Percentiles rank a stretch among this genome's conserved stretches.
Conservation (phyloP, 768 basidiomycete species). For the Boletus edulis region DNA sequence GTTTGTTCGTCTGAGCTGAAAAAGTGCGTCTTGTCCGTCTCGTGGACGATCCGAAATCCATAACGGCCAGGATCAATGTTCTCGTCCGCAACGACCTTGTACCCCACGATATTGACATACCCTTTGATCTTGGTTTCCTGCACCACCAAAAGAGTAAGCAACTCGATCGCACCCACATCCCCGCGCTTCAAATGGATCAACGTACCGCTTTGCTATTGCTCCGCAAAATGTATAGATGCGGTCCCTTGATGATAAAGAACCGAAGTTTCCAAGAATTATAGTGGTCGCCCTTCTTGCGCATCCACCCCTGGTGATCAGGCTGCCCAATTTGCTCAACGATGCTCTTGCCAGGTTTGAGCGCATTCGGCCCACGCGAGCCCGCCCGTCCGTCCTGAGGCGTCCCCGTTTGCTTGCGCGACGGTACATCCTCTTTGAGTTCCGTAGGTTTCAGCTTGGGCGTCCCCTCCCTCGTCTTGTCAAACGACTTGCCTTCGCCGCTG, state of each 20-base stretch:
- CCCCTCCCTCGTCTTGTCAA: constrained; percentile 16
- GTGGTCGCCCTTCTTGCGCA: constrained; percentile 92
- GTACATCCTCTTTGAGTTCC: constrained; percentile 34
- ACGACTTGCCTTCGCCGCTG: constrained; percentile 16
- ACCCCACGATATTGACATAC: constrained; percentile 89
- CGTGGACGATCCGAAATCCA: constrained; percentile 93
- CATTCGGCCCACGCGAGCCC: constrained; percentile 29
- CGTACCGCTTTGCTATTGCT: constrained; percentile 56
- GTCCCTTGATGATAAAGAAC: constrained; percentile 91
- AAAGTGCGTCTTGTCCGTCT: constrained; percentile 79
- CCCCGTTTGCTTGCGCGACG: constrained; percentile 56
- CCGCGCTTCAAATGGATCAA: background rate
- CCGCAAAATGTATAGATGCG: constrained; percentile 84
- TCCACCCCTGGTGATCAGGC: constrained; percentile 89
- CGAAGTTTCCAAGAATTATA: constrained; percentile 92
- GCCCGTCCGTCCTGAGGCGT: constrained; percentile 27
- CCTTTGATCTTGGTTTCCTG: constrained; percentile 96
- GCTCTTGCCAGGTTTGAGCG: constrained; percentile 60
- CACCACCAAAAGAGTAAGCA: background rate
- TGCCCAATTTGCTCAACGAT: constrained; percentile 89
- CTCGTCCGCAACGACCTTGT: constrained; percentile 92
- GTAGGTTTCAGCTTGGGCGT: constrained; percentile 13
- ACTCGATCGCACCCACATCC: background rate
- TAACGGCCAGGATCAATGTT: constrained; percentile 89
- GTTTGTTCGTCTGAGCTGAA: constrained; percentile 91